Evolutionary conservation across 306 rosid species (phyloP), one percentile per base, ranked within the genome.

Genomic region (Erythrophleum fordii): DNA sequence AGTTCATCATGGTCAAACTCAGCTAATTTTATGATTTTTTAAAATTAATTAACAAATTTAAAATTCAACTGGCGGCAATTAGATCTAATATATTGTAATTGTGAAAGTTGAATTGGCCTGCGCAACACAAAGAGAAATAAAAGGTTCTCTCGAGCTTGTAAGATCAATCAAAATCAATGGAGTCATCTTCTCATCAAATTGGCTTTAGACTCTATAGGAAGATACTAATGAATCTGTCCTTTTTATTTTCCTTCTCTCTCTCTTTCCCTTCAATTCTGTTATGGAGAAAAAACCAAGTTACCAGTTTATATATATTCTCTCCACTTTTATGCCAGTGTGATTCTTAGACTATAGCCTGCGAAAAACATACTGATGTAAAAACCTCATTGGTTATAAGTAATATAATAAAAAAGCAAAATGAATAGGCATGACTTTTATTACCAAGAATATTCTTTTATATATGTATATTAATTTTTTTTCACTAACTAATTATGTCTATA

Each of bases 151-250:
- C 6, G 11, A 14, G 18, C 45, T 26, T 26, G 29, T 59, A 73
- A 39, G 70, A 60, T 76, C 45, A 60, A 61, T 76, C 79, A 75
- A 75, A 59, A 26, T 59, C 66, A 59, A 13, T 59, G 11, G 29
- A 12, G 39, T 59, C 37, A 26, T 13, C 37, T 26, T 34, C 37
- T 59, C 66, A 11, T 75, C 39, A 76, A 72, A 20, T 37, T 66
- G 5, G 48, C 46, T 76, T 76, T 29, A 64, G 18, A 77, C 64
- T 31, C 35, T 25, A 29, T 28, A 29, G 11, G 73, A 69, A 69
- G 49, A 77, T 77, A 77, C 64, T 13, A 22, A 60, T 64, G 80
- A 77, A 77, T 64, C 34, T 14, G 34, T 29, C 23, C 17, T 37
- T 16, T 8, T 26, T 26, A 0, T 12, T 45, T 6, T 28, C 3